Evolutionary conservation across 768 basidiomycete species (phyloP).

Genomic region (Phaeolepiota aurea): DNA sequence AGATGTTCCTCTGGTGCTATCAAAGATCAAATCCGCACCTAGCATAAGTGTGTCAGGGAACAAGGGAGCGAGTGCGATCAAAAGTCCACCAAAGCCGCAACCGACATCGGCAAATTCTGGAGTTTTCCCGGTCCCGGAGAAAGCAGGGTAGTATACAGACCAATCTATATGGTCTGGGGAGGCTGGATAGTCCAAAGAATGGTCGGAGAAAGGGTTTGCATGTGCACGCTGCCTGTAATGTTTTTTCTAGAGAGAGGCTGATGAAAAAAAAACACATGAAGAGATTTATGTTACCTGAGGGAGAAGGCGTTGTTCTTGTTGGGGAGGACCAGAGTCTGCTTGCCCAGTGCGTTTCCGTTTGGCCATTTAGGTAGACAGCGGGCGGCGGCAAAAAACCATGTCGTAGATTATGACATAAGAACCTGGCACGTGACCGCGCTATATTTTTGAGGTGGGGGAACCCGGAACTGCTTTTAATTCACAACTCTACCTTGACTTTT

Average conservation of each 20-base stretch:
- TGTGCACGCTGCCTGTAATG: slow-evolving; percentile 81
- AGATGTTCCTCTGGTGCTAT: slow-evolving; percentile 2
- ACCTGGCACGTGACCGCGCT: slow-evolving; percentile 1
- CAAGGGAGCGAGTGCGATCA: slow-evolving; percentile 81
- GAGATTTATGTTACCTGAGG: slow-evolving; percentile 35
- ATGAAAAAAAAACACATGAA: slow-evolving; percentile 2
- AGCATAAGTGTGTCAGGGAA: slow-evolving; percentile 92
- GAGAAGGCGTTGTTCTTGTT: slow-evolving; percentile 19
- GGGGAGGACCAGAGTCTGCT: slow-evolving; percentile 7
- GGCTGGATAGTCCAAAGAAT: slow-evolving; percentile 80
- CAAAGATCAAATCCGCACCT: slow-evolving; percentile 50
- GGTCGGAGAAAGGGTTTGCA: slow-evolving; percentile 83
- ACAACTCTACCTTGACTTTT: background rate
- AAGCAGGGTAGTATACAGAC: slow-evolving; percentile 75
- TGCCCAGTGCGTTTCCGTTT: slow-evolving; percentile 15
- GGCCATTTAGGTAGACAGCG: slow-evolving; percentile 15
- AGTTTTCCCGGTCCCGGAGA: slow-evolving; percentile 42
- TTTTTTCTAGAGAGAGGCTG: slow-evolving; percentile 51
- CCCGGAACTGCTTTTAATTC: background rate
- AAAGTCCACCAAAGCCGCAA: slow-evolving; percentile 94
- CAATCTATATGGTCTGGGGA: slow-evolving; percentile 76
- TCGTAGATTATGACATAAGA: too few relatives aligned
- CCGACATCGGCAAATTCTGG: slow-evolving; percentile 97
- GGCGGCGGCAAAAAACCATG: too few relatives aligned
- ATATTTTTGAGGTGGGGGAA: background rate